Conservation (phyloP, 2,329 filamentous ascomycete species). For the Juglanconis sp. region DNA sequence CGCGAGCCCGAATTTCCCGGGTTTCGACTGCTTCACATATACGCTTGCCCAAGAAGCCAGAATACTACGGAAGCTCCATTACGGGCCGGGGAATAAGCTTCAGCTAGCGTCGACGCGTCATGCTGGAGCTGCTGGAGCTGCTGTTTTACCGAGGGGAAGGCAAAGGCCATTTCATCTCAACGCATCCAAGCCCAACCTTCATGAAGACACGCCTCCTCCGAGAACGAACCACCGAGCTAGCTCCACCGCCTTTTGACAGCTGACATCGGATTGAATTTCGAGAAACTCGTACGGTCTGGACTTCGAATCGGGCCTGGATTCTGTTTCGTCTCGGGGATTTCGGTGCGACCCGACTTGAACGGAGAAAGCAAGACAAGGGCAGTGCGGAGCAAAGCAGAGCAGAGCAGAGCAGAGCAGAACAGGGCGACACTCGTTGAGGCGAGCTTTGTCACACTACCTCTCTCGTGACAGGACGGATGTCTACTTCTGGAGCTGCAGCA, state of each 20-base stretch:
- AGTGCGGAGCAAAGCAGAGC: neutral
- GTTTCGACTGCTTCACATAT: neutral
- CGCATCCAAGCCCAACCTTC: neutral
- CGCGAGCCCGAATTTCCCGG: neutral
- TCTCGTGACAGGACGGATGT: conserved; percentile 17
- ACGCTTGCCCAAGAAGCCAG: neutral
- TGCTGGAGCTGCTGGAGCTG: no score
- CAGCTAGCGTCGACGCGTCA: neutral
- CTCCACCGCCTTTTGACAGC: neutral
- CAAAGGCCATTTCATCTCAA: neutral
- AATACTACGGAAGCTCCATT: neutral
- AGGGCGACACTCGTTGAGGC: conserved; percentile 5
- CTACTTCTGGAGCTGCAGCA: conserved; percentile 6
- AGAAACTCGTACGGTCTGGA: neutral
- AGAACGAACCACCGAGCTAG: neutral
- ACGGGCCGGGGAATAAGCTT: neutral
- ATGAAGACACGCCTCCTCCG: neutral
- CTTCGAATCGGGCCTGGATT: neutral
- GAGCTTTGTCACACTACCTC: conserved; percentile 13
- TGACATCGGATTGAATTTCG: neutral
- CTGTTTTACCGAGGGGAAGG: no score
- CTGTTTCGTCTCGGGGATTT: neutral
- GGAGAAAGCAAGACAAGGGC: neutral
- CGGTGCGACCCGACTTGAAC: neutral
- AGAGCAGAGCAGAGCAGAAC: conserved; percentile 2